Evolutionary conservation across 306 rosid genomes (phyloP), one percentile per base, ranked within the genome.

Genomic region (Vigna radiata): DNA sequence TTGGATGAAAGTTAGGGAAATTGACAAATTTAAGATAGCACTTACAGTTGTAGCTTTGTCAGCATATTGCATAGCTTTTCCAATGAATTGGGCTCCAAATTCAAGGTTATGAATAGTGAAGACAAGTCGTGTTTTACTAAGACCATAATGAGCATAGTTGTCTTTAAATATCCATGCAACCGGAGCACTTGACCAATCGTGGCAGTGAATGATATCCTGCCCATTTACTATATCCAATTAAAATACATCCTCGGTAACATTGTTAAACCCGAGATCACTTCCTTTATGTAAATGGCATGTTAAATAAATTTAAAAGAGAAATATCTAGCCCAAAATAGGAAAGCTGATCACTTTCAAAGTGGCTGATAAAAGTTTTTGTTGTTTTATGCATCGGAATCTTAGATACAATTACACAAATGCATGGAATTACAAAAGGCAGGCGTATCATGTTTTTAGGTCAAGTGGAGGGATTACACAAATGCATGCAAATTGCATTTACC

Each of bases 101-200:
- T 92, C 99, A 83, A 96, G 97, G 85, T 96, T 96, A 83, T 96
- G 99, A 82, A 96, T 92, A 37, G 99, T 96, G 84, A 96, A 96
- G 77, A 96, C 93, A 68, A 91, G 80, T 50, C 86, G 89, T 54
- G 99, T 90, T 68, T 91, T 92, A 62, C 90, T 83, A 79, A 91
- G 99, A 63, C 99, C 98, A 76, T 91, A 88, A 67, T 91, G 88
- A 82, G 50, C 36, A 73, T 96, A 96, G 17, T 86, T 87, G 46
- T 96, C 99, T 84, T 92, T 96, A 83, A 85, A 96, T 81, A 96
- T 77, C 99, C 99, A 89, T n/a, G 99, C 81, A 86, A 92, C 96
- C 7, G 98, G 97, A 18, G 99, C 99, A 77, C 96, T 96, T 1
- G 97, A 87, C 99, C 99, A 96, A 90, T 96, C 99, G 83, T 96